A percentile compares a stretch with the other conserved stretches of the same genome.
Conservation (phyloP, 1,284 basidiomycete species). For the Tremellales sp. region DNA sequence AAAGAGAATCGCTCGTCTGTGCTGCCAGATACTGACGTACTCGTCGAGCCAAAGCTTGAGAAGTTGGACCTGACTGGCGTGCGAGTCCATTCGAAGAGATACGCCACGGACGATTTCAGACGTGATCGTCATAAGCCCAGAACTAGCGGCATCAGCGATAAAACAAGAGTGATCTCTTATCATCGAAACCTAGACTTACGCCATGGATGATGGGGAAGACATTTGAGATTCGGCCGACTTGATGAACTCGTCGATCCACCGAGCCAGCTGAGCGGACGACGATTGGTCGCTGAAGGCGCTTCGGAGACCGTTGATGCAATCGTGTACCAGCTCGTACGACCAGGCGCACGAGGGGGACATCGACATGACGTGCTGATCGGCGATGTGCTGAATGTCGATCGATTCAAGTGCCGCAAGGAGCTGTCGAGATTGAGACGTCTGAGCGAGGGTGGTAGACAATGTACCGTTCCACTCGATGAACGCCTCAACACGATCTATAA, state of each 20-base stretch:
- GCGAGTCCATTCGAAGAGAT: constrained; percentile 20
- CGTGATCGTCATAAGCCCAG: constrained; percentile 1
- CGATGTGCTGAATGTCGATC: constrained; percentile 24
- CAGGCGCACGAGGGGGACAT: constrained; percentile 23
- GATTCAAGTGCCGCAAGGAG: no score
- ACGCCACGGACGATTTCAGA: neutral
- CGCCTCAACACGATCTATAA: constrained; percentile 31
- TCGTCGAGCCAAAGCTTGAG: constrained; percentile 46
- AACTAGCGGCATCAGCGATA: neutral
- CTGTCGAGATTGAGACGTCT: constrained; percentile 19
- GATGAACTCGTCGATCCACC: constrained; percentile 27
- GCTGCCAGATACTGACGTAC: constrained; percentile 34
- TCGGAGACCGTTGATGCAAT: no score
- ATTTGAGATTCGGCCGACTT: constrained; percentile 27
- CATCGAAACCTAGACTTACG: no score
- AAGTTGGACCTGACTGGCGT: constrained; percentile 42
- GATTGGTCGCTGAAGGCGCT: constrained; percentile 2
- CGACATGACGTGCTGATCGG: constrained; percentile 31
- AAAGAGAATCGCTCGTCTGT: no score
- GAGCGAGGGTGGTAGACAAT: constrained; percentile 25
- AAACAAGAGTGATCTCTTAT: constrained; percentile 35
- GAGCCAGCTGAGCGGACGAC: constrained; percentile 14
- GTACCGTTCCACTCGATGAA: constrained; percentile 32
- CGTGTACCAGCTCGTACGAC: constrained; percentile 8
- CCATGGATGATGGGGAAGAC: neutral